These are phyloP conservation scores for Acarospora socialis DNA, from an alignment of 2,329 filamentous ascomycete genomes.

Conservation along the genomic window DNA sequence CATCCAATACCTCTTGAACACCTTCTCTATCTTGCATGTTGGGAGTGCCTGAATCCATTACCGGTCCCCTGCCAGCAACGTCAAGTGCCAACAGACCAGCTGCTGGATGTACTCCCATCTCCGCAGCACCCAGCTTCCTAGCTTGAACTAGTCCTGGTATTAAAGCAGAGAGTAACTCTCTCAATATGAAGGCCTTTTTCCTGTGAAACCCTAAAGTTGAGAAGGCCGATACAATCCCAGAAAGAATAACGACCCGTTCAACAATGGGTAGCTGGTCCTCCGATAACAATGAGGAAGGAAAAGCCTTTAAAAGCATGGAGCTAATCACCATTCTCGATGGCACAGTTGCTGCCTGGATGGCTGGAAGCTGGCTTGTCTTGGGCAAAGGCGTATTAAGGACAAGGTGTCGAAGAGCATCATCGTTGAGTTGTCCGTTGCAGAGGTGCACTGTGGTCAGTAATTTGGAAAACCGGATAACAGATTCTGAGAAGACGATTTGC, in stretches of 20 bases:
- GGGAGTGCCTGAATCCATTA: conserved; percentile 4
- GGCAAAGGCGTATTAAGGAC: conserved; percentile 29
- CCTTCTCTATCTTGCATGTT: conserved; percentile 1
- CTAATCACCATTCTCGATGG: conserved; percentile 51
- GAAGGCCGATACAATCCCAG: conserved; percentile 77
- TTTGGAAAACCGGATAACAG: conserved; percentile 58
- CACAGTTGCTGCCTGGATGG: conserved; percentile 22
- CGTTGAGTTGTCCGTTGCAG: conserved; percentile 47
- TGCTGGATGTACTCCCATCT: conserved; percentile 88
- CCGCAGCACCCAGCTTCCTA: conserved; percentile 82
- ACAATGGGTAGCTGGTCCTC: conserved; percentile 51
- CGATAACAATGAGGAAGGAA: conserved; percentile 50
- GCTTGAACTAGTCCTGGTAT: conserved; percentile 80
- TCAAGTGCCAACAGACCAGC: conserved; percentile 67
- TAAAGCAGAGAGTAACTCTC: conserved; percentile 69
- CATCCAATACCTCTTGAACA: too few species aligned
- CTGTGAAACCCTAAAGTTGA: conserved; percentile 65
- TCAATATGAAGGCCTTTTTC: conserved; percentile 82
- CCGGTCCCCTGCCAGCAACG: conserved; percentile 22
- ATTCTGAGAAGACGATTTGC: conserved; percentile 56
- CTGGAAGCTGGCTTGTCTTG: conserved; percentile 20
- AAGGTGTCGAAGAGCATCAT: conserved; percentile 37
- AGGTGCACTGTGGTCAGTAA: conserved; percentile 53
- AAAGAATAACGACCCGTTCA: conserved; percentile 65
- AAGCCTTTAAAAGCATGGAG: conserved; percentile 51